Conservation (phyloP, 129 eudicot genomes). For the Arctium lappa region DNA sequence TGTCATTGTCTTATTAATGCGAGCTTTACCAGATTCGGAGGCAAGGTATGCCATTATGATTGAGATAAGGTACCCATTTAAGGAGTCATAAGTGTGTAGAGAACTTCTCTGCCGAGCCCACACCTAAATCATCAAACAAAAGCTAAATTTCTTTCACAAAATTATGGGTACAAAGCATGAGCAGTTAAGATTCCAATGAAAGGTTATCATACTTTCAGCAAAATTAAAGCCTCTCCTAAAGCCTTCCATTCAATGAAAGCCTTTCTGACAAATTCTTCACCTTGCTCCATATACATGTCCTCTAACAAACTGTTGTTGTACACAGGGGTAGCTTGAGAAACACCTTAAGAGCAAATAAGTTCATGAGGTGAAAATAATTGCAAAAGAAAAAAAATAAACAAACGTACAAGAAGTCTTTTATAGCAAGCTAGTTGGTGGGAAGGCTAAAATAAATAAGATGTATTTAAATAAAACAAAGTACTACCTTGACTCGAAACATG, state of each 20-base stretch:
- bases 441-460: background rate
- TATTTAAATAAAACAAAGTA: background rate
- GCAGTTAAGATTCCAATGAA: background rate
- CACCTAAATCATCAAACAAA: slow-evolving; percentile 49
- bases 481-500: slow-evolving; percentile 61
- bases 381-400: background rate
- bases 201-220: slow-evolving; percentile 59
- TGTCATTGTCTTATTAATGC: slow-evolving; percentile 61
- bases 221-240: slow-evolving; percentile 67
- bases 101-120: slow-evolving; percentile 94
- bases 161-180: background rate
- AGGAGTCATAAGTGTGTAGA: slow-evolving; percentile 70
- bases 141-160: background rate
- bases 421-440: background rate
- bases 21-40: slow-evolving; percentile 53
- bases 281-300: slow-evolving; percentile 82
- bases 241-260: slow-evolving; percentile 68
- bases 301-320: slow-evolving; percentile 87
- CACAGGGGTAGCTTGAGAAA: slow-evolving; percentile 60
- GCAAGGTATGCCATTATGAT: slow-evolving; percentile 74
- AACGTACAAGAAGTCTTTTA: background rate
- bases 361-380: slow-evolving; percentile 7
- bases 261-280: slow-evolving; percentile 54
- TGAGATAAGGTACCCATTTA: slow-evolving; percentile 74
- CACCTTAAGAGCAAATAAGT: slow-evolving; percentile 32